Evolutionary conservation across 805 yeast species (phyloP).

Genomic region (Lachancea cidri): DNA sequence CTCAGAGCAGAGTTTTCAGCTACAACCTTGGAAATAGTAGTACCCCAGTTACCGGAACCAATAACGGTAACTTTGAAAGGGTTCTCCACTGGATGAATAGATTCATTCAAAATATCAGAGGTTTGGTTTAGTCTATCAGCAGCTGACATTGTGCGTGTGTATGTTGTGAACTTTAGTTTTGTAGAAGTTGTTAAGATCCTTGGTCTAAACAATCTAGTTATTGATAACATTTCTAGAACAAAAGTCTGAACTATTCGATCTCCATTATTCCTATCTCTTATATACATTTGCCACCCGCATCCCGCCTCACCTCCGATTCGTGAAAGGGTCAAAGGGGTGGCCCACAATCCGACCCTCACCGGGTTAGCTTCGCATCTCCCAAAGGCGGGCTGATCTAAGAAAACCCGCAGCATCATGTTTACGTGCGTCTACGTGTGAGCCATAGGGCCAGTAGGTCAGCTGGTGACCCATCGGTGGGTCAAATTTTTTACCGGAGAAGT

Average conservation of each 20-base stretch:
- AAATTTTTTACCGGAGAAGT: background rate
- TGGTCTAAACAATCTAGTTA: background rate
- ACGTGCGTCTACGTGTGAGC: background rate
- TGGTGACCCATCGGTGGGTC: background rate
- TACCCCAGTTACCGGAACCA: conserved; percentile 99
- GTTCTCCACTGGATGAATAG: conserved; percentile 17
- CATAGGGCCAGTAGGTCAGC: background rate
- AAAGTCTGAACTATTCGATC: background rate
- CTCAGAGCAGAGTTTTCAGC: conserved; percentile 79
- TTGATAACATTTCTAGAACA: background rate
- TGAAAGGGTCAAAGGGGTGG: background rate
- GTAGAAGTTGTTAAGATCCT: background rate
- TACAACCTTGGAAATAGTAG: conserved; percentile 91
- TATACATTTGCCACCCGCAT: background rate
- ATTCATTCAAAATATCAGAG: conserved; percentile 23
- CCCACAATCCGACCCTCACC: background rate
- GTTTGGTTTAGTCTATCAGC: conserved; percentile 31
- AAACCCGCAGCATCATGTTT: background rate
- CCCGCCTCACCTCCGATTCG: background rate
- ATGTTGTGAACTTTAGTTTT: background rate
- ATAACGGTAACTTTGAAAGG: conserved; percentile 65
- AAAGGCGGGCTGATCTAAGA: background rate
- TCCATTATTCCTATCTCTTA: background rate
- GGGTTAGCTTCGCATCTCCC: background rate
- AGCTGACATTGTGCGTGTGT: conserved; percentile 19